Evolutionary conservation across 2,329 filamentous ascomycete species (phyloP).

Genomic region (Trichoderma arundinaceum): DNA sequence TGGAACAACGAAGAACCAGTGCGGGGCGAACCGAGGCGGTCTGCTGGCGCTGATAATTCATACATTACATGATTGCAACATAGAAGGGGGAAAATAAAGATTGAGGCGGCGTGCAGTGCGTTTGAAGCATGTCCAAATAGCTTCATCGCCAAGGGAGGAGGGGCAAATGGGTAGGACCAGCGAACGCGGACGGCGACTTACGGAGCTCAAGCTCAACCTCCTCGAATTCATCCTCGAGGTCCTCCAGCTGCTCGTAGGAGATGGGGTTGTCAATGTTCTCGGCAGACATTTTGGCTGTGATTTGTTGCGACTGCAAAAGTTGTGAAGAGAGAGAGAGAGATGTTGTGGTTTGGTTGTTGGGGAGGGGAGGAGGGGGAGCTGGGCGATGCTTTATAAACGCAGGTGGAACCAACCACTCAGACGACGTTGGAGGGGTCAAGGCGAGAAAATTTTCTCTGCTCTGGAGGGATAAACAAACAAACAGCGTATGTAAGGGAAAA

Average conservation of each 20-base stretch:
- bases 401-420: conserved; percentile 11
- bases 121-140: neutral
- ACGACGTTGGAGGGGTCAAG: conserved; percentile 19
- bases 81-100: too few relatives aligned
- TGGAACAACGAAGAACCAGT: too few relatives aligned
- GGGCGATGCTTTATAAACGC: conserved; percentile 9
- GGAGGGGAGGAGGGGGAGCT: conserved; percentile 9
- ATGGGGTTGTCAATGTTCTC: conserved; percentile 51
- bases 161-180: neutral
- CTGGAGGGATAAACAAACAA: conserved; percentile 14
- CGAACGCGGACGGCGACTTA: conserved; percentile 58
- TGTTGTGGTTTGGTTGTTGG: neutral
- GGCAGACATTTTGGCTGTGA: conserved; percentile 43
- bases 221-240: conserved; percentile 83
- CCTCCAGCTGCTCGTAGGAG: conserved; percentile 76
- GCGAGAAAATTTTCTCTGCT: conserved; percentile 25
- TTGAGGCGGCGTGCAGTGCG: too few relatives aligned
- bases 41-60: too few relatives aligned
- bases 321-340: neutral
- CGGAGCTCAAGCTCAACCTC: conserved; percentile 82
- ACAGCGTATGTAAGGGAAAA: conserved; percentile 8
- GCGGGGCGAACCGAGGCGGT: too few relatives aligned
- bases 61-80: neutral
- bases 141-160: neutral
- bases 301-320: neutral